Conservation (phyloP, 2,329 filamentous ascomycete species). For the Falciphora oryzae region DNA sequence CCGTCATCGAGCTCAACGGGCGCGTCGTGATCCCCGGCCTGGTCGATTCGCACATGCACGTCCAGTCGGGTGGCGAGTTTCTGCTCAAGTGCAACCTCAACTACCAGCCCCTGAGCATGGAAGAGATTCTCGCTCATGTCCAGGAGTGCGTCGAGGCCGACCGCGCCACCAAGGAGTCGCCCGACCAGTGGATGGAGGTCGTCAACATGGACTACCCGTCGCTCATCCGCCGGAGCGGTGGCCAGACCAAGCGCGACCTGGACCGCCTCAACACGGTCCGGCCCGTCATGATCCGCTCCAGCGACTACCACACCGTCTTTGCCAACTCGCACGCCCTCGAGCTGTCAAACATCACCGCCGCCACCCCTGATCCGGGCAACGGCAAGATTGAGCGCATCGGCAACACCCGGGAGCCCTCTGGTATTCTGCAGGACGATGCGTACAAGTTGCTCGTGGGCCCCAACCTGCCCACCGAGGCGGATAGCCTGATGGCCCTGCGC, state of each 20-base stretch:
- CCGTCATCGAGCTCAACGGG: constrained; percentile 1
- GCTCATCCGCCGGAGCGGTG: not conserved
- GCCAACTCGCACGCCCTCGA: constrained; percentile 5
- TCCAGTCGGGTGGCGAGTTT: constrained; percentile 3
- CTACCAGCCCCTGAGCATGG: constrained; percentile 6
- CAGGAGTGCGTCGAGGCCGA: constrained; percentile 3
- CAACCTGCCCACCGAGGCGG: not conserved
- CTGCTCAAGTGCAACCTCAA: constrained; percentile 7
- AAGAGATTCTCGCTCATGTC: constrained; percentile 1
- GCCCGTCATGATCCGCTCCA: constrained; percentile 5
- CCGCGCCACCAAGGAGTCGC: not conserved
- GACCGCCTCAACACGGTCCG: constrained; percentile 2
- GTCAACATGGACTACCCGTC: constrained; percentile 3
- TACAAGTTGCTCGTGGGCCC: not conserved
- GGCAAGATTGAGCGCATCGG: constrained; percentile 5
- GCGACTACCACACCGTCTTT: constrained; percentile 3
- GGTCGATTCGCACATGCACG: constrained; percentile 5
- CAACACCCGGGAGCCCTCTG: constrained; percentile 1
- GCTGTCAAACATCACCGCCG: not conserved
- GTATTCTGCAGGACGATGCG: not conserved
- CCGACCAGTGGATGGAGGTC: constrained; percentile 2
- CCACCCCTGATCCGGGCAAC: not conserved
- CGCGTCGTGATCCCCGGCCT: constrained; percentile 1
- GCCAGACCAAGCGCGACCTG: constrained; percentile 2
- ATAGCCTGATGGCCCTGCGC: not conserved